Evolutionary conservation across 306 rosid species (phyloP).

Genomic region (Pyrus pyrifolia): DNA sequence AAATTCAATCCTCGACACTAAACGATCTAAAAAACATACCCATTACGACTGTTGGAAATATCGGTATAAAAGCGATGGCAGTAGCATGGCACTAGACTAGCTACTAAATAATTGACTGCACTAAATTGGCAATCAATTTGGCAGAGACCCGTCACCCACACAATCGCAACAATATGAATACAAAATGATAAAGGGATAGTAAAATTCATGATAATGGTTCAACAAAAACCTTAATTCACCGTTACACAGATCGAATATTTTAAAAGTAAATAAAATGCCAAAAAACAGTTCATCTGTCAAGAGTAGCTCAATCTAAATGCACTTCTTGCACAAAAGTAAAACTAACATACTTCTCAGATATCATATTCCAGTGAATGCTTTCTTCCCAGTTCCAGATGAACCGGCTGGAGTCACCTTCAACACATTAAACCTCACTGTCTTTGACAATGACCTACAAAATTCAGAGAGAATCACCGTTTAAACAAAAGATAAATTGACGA

Average conservation of each 20-base stretch:
- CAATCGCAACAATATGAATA: not conserved
- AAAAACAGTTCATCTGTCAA: conserved; percentile 1
- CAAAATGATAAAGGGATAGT: not conserved
- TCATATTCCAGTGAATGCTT: conserved; percentile 57
- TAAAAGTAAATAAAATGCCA: not conserved
- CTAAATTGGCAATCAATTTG: not conserved
- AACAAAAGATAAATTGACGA: not conserved
- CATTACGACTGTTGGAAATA: not conserved
- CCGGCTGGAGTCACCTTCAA: conserved; percentile 68
- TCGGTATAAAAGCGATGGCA: not conserved
- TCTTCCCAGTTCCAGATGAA: conserved; percentile 50
- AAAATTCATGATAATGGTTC: conserved; percentile 9
- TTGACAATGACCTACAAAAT: conserved; percentile 52
- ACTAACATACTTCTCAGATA: conserved; percentile 3
- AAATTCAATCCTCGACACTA: too few relatives aligned
- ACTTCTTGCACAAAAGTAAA: conserved; percentile 8
- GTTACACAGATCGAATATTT: not conserved
- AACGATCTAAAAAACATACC: too few relatives aligned
- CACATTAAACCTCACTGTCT: conserved; percentile 64
- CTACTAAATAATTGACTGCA: not conserved
- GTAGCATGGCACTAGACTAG: not conserved
- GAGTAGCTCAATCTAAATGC: conserved; percentile 24
- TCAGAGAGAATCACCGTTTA: not conserved
- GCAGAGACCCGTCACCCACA: not conserved
- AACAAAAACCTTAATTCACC: not conserved